Evolutionary conservation across 2,329 filamentous ascomycete genomes (phyloP).

Genomic region (Colletotrichum limetticola): DNA sequence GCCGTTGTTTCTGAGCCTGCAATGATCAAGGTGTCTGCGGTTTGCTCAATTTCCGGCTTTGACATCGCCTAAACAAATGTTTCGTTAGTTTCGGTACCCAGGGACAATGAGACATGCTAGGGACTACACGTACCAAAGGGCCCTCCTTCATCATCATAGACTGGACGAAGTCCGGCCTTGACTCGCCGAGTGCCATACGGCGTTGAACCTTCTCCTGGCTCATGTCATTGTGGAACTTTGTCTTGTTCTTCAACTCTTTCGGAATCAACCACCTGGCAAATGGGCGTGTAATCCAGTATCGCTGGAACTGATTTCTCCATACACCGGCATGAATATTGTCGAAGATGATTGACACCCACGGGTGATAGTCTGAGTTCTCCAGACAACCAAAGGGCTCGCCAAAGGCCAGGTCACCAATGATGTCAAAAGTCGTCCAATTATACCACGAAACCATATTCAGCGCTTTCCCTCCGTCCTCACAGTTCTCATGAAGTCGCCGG

Average conservation of each 20-base stretch:
- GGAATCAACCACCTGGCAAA: slow-evolving; percentile 14
- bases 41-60: slow-evolving; percentile 19
- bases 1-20: slow-evolving; percentile 60
- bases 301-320: slow-evolving; percentile 12
- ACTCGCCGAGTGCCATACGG: slow-evolving; percentile 33
- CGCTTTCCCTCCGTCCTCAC: slow-evolving; percentile 4
- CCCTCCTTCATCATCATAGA: slow-evolving; percentile 36
- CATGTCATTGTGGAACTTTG: slow-evolving; percentile 9
- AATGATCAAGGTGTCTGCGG: slow-evolving; percentile 39
- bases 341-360: slow-evolving; percentile 42
- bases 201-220: slow-evolving; percentile 14
- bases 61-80: slow-evolving; percentile 17
- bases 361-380: slow-evolving; percentile 39
- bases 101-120: rapidly evolving
- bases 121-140: slow-evolving; percentile 3
- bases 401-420: slow-evolving; percentile 44
- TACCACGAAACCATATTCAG: slow-evolving; percentile 30
- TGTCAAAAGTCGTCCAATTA: slow-evolving; percentile 43
- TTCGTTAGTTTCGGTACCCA: not conserved
- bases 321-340: slow-evolving; percentile 7
- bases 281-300: not conserved
- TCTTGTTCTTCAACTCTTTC: slow-evolving; percentile 6
- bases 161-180: slow-evolving; percentile 37
- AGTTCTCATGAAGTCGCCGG: slow-evolving; percentile 41
- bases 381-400: slow-evolving; percentile 44